Base-by-base conservation (phyloP, 352 stramenopile genomes). In the Phytophthora pisi region DNA sequence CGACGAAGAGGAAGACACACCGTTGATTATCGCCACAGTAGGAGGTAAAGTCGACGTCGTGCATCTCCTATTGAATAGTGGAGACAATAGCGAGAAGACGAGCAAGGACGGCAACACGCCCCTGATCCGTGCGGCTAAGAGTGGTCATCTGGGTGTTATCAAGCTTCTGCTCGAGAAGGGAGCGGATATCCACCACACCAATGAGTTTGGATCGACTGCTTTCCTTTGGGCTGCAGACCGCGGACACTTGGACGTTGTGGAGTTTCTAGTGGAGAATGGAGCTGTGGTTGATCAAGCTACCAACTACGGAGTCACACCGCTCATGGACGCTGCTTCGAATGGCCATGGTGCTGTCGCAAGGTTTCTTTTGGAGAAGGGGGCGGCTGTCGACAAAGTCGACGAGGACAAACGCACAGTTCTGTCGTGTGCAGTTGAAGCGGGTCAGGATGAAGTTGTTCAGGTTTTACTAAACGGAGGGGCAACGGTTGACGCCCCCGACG, bases 101-200 rank as follows among this genome's bases (percentile, higher is more conserved):
- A 24, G 23, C 16, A 23, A 50, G 18, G 34, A n/a, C n/a, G 53
- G 8, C 2, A 40, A 60, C 36, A 51, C 53, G 4, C 11, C 36
- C 18, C 53, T 60, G 4, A 51, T 51, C 23, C 16, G 20, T 16
- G 53, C 53, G 16, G 36, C 53, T 31, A 18, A 26, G 10, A 9
- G n/a, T 0, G 26, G 42, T 24, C 20, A 24, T 8, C 5, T 24
- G 20, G 53, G 18, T 8, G 11, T 60, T 10, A 38, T 60, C 20
- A 15, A 40, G 53, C 16, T 51, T 38, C 23, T 51, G 30, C 28
- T 57, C 16, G 51, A 46, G 11, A 31, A 28, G 15, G 51, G 51
- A 16, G 46, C 23, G 13, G 7, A 1, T 8, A n/a, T 52, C 11
- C 15, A 52, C 46, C 46, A 1, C 36, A n/a, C 36, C 10, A 43